phyloP scores from a whole-genome alignment of 2,329 filamentous ascomycete genomes.

The Aspergillus texensis region DNA sequence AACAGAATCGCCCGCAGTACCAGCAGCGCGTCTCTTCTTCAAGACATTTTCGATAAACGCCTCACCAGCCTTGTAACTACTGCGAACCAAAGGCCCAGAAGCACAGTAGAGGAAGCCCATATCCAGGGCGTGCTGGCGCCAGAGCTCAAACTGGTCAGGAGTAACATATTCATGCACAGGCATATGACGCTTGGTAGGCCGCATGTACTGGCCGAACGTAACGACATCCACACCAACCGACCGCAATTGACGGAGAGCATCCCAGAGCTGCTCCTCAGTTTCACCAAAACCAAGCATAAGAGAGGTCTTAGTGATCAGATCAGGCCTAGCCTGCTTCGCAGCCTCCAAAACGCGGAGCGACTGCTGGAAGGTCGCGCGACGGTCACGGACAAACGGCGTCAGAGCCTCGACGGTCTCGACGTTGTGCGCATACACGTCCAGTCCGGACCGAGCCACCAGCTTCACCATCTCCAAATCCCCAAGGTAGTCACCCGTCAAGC shows the following conservation, averaged over 20 bases:
- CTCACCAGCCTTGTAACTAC: conserved; percentile 97
- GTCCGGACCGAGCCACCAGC: conserved; percentile 79
- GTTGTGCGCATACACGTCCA: conserved; percentile 97
- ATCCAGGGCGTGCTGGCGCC: conserved; percentile 85
- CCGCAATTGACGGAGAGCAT: conserved; percentile 77
- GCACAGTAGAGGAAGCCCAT: conserved; percentile 98
- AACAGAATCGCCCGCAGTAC: conserved; percentile 30
- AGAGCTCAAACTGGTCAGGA: conserved; percentile 86
- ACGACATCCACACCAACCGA: conserved; percentile 86
- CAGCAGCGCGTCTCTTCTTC: conserved; percentile 65
- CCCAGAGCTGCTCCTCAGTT: conserved; percentile 81
- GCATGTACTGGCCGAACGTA: conserved; percentile 99
- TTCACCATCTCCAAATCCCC: conserved; percentile 86
- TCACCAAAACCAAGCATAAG: conserved; percentile 96
- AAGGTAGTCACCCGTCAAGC: conserved; percentile 73
- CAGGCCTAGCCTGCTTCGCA: conserved; percentile 75
- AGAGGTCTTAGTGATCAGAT: conserved; percentile 96
- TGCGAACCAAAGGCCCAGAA: conserved; percentile 87
- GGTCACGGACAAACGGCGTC: conserved; percentile 86
- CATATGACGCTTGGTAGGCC: conserved; percentile 96
- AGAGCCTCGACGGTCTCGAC: conserved; percentile 91
- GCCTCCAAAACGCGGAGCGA: conserved; percentile 77
- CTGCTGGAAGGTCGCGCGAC: conserved; percentile 85
- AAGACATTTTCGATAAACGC: conserved; percentile 98
- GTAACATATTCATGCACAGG: conserved; percentile 95